A percentile compares a stretch with the other conserved stretches of the same genome.
Conservation (phyloP, 2,329 filamentous ascomycete species). For the Elsinoe necatrix region DNA sequence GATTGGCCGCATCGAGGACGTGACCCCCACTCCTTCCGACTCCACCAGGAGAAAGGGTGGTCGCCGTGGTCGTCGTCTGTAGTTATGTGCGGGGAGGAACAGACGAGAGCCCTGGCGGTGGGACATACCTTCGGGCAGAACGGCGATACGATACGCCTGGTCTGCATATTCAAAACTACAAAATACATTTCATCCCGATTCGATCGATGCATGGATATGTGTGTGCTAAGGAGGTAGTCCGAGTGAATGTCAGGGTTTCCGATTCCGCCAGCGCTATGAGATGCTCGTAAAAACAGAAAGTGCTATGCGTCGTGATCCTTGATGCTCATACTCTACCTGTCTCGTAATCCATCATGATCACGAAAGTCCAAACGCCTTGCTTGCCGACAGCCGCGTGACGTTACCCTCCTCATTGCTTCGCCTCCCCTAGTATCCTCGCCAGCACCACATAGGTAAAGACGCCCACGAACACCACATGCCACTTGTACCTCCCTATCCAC, state of each 20-base stretch:
- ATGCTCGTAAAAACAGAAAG: neutral
- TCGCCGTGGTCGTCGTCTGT: conserved; percentile 99
- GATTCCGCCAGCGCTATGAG: neutral
- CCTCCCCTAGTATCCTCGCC: conserved; percentile 58
- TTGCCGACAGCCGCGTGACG: neutral
- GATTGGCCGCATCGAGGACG: conserved; percentile 99
- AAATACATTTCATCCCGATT: conserved; percentile 14
- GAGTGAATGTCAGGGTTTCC: neutral
- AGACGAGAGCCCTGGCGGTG: conserved; percentile 28
- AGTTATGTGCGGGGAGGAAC: conserved; percentile 20
- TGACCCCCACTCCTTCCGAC: conserved; percentile 97
- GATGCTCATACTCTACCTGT: neutral
- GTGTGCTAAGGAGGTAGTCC: neutral
- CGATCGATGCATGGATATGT: neutral
- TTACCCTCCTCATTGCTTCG: neutral
- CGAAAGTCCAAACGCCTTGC: conserved; percentile 21
- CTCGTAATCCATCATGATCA: neutral
- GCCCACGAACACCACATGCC: conserved; percentile 59
- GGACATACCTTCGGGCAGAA: conserved; percentile 27
- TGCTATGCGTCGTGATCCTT: neutral
- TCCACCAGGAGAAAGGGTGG: conserved; percentile 99
- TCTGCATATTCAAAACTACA: conserved; percentile 24
- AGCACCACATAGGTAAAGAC: conserved; percentile 79
- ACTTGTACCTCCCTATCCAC: conserved; percentile 74
- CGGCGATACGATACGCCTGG: conserved; percentile 30